phyloP scores from a whole-genome alignment of 2,329 filamentous ascomycete species.

The Claviceps capensis region DNA sequence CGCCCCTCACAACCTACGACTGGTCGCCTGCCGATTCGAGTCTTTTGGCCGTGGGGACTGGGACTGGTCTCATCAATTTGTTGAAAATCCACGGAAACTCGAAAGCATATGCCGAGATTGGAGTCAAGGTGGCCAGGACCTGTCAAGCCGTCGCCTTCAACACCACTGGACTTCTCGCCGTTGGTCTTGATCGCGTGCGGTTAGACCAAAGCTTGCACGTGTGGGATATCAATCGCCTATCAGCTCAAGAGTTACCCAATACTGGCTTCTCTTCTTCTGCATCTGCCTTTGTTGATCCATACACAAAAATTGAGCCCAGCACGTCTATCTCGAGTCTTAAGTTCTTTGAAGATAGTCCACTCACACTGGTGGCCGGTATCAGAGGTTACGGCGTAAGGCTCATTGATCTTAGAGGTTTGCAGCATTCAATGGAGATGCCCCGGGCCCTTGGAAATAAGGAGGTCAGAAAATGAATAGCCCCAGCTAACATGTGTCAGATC shows the following conservation, averaged over 20 bases:
- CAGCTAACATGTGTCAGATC: constrained; percentile 22
- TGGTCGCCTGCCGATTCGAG: constrained; percentile 50
- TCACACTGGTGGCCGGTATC: constrained; percentile 62
- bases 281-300: constrained; percentile 39
- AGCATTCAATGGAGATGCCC: neutral
- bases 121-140: constrained; percentile 60
- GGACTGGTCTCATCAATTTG: constrained; percentile 61
- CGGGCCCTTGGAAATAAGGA: neutral
- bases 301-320: constrained; percentile 46
- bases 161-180: constrained; percentile 55
- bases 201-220: constrained; percentile 74
- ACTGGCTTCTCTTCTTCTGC: constrained; percentile 37
- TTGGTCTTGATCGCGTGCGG: constrained; percentile 66
- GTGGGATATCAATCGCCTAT: constrained; percentile 59
- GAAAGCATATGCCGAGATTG: constrained; percentile 51
- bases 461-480: neutral
- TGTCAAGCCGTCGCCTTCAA: constrained; percentile 77
- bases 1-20: constrained; percentile 50
- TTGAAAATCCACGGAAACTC: constrained; percentile 58
- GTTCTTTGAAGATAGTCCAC: constrained; percentile 66
- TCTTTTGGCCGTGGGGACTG: constrained; percentile 61
- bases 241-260: constrained; percentile 30
- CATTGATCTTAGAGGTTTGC: constrained; percentile 62
- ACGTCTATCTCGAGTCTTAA: constrained; percentile 72
- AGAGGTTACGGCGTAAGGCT: constrained; percentile 62